phyloP scores from a whole-genome alignment of 345 rosid genomes.

The Turnera subulata region DNA sequence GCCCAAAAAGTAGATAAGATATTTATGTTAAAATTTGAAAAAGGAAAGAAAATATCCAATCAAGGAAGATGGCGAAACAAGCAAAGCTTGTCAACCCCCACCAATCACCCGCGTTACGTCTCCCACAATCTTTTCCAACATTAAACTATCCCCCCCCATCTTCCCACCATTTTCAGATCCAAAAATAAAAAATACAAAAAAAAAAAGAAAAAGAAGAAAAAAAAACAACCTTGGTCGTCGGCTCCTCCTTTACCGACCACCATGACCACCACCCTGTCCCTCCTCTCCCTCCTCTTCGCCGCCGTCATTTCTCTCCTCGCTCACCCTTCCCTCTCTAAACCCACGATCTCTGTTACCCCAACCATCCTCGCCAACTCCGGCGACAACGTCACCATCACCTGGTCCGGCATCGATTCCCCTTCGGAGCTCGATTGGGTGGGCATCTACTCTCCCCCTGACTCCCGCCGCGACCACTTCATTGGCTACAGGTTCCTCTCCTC shows the following conservation, averaged over 20 bases:
- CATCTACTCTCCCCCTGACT: conserved; percentile 80
- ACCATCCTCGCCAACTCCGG: conserved; percentile 52
- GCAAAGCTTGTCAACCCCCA: neutral
- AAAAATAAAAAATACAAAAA: no score
- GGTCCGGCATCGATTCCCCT: conserved; percentile 72
- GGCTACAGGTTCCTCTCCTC: conserved; percentile 73
- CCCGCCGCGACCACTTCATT: conserved; percentile 58
- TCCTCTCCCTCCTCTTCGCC: conserved; percentile 25
- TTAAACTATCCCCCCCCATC: neutral
- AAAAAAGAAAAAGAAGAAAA: neutral
- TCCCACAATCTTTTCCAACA: neutral
- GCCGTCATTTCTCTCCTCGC: conserved; percentile 15
- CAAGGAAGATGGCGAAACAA: neutral
- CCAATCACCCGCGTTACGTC: neutral
- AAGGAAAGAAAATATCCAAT: neutral
- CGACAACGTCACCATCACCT: conserved; percentile 49
- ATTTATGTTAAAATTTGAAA: no score
- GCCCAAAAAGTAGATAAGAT: no score
- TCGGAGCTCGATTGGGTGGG: conserved; percentile 86
- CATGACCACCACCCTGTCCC: neutral
- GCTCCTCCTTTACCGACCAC: neutral
- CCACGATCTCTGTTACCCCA: conserved; percentile 43
- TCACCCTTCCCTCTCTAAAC: conserved; percentile 26
- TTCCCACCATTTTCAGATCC: no score
- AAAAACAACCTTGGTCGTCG: no score